Base-by-base conservation (phyloP, 2,329 filamentous ascomycete genomes). In the Pyrenochaeta sp. region DNA sequence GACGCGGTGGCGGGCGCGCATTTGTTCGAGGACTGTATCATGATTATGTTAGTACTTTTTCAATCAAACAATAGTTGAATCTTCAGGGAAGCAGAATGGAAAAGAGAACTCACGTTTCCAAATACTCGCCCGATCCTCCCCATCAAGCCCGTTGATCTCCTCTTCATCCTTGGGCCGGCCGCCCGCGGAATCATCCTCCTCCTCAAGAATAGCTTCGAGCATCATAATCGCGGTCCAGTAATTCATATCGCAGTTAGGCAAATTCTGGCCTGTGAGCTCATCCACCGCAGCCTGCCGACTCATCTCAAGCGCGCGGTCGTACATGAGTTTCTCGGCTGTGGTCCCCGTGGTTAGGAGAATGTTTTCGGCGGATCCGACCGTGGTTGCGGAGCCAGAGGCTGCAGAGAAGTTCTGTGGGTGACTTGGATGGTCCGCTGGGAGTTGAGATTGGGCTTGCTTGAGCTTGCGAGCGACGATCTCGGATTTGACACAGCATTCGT, bases 321-420 rank as follows among this genome's bases (percentile, higher is more conserved):
- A 99, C 91, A 99, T 96, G 31, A 99, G 78, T 73, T 92, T 96
- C 75, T 97, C 94, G 0, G 94, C 94, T 15, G 91, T 96, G 42
- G 96, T 86, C 1, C 93, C 94, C 2, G 89, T 85, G 10, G 89
- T 96, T 18, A 99, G 80, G 34, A 88, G 83, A 18, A 96, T 90
- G 38, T 89, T 87, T 48, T 94, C 90, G 2, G 84, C 81, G 11
- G 87, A 86, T n/a, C 80, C 81, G 42, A 85, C 76, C 3, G 78
- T 78, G 10, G 81, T 79, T 1, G 79, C 79, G 3, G 81, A 79
- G 22, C 78, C 76, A 2, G 81, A 82, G 14, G 83, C 82, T 19
- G 78, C 71, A 3, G 81, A 81, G 41, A 90, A 86, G 59, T 96
- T 96, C 60, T 77, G 85, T 0, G 92, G 92, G 63, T 97, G 90